Base-by-base conservation (phyloP, 179 eudicot species). In the Camellia oleifera region DNA sequence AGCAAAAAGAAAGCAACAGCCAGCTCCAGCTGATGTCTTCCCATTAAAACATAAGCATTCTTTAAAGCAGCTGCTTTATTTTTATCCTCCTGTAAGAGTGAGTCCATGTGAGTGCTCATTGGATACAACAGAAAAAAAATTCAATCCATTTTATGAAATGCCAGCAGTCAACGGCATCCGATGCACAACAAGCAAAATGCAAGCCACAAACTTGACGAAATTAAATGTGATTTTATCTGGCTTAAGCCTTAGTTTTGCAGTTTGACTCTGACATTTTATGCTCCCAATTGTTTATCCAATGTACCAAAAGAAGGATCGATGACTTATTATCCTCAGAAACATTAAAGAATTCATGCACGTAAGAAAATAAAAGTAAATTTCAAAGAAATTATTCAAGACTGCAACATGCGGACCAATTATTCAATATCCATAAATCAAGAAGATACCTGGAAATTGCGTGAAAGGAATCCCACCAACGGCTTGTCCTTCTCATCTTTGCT, bases 31-130 rank as follows among this genome's bases (percentile, higher is more conserved):
- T 94, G 97, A 89, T 97, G 99, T 85, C 89, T 91, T 68, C 99
- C 97, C 98, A 97, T 89, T 84, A 97, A 83, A 70, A 97, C 99
- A 85, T 91, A 97, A 63, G 99, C 99, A 87, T 97, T 97, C 89
- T 97, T 97, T 67, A 91, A 79, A 84, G 99, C 97, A 85, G 99
- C 99, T 76, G 97, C 97, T 83, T 89, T 94, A 79, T 97, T 88
- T 86, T 89, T 92, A 67, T 97, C 98, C 80, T 97, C 99, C 99
- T 97, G 86, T 50, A 80, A 48, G 18, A 26, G 18, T 64, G 70
- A 64, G 23, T 48, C 46, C 48, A 67, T 17, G 65, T 53, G 74
- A 67, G 53, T 54, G 40, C 52, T 77, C 42, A 10, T 66, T 53
- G 8, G 72, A 32, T 15, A 40, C n/a, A 46, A 48, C 23, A 15